phyloP scores from a whole-genome alignment of 2,329 filamentous ascomycete species.

The Phialophora verrucosa region DNA sequence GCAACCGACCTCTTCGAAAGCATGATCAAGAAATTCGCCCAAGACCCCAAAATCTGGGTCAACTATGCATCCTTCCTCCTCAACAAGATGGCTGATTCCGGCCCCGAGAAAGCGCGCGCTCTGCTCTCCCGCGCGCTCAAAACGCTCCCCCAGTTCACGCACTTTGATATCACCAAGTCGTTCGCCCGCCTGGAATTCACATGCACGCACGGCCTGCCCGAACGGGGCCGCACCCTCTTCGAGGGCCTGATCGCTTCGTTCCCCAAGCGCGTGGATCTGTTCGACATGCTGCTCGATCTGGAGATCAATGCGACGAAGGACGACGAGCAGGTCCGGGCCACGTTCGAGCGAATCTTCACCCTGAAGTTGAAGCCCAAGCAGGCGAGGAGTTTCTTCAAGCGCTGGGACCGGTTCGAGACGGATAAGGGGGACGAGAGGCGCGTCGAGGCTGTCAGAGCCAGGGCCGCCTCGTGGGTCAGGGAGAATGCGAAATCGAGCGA shows the following conservation, averaged over 20 bases:
- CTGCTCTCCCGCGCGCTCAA: conserved; percentile 85
- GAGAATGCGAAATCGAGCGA: conserved; percentile 7
- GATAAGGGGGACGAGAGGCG: conserved; percentile 69
- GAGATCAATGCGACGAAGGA: conserved; percentile 73
- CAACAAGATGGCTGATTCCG: conserved; percentile 60
- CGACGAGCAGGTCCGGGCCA: conserved; percentile 69
- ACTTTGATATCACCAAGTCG: conserved; percentile 78
- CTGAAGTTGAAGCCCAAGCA: conserved; percentile 75
- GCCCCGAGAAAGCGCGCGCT: conserved; percentile 74
- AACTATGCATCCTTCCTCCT: conserved; percentile 96
- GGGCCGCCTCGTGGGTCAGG: conserved; percentile 57
- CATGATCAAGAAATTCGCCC: conserved; percentile 86
- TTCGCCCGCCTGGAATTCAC: conserved; percentile 93
- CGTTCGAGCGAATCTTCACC: conserved; percentile 78
- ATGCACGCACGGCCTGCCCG: conserved; percentile 78
- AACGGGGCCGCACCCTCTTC: conserved; percentile 93
- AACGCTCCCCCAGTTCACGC: conserved; percentile 72
- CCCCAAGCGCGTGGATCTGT: conserved; percentile 88
- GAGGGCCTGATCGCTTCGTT: conserved; percentile 83
- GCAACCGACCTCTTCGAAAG: conserved; percentile 86
- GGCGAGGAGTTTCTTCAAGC: conserved; percentile 86
- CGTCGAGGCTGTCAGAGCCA: conserved; percentile 71
- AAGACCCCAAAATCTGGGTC: conserved; percentile 80
- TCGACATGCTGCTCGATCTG: conserved; percentile 89
- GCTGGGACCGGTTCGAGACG: conserved; percentile 89